Evolutionary conservation across 495 filamentous ascomycete genomes (phyloP).

Genomic region (Podospora tetraspora): DNA sequence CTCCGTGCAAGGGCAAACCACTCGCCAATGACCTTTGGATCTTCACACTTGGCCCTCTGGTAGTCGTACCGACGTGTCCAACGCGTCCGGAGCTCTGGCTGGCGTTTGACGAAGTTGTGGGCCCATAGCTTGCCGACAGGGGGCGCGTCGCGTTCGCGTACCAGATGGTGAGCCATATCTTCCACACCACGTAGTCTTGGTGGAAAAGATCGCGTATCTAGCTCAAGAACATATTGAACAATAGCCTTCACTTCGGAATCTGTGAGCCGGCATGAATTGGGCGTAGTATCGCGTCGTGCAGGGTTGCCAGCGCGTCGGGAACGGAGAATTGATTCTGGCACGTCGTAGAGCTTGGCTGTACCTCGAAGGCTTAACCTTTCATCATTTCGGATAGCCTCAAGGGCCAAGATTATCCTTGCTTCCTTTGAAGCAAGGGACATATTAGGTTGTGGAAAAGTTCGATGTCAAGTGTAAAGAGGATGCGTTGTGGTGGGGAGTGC

Average conservation of each 20-base stretch:
- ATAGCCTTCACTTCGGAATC: background rate
- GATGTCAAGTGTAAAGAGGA: too few relatives aligned
- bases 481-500: too few relatives aligned
- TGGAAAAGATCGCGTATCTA: background rate
- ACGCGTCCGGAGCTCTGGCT: background rate
- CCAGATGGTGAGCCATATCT: background rate
- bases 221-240: background rate
- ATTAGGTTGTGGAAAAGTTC: too few relatives aligned
- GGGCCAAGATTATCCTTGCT: too few relatives aligned
- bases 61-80: constrained; percentile 3
- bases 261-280: background rate
- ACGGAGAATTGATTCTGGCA: too few relatives aligned
- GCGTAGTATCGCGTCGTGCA: constrained; percentile 1
- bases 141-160: constrained; percentile 1
- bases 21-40: constrained; percentile 1
- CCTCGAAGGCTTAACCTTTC: too few relatives aligned
- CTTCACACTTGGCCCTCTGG: constrained; percentile 2
- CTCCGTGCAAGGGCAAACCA: background rate
- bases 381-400: too few relatives aligned
- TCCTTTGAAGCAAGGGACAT: too few relatives aligned
- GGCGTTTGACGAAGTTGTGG: constrained; percentile 1
- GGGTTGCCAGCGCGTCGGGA: too few relatives aligned
- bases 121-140: background rate
- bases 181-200: constrained; percentile 1
- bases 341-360: too few relatives aligned